Base-by-base conservation (phyloP, 345 rosid genomes). In the Pseudoturritis turrita region DNA sequence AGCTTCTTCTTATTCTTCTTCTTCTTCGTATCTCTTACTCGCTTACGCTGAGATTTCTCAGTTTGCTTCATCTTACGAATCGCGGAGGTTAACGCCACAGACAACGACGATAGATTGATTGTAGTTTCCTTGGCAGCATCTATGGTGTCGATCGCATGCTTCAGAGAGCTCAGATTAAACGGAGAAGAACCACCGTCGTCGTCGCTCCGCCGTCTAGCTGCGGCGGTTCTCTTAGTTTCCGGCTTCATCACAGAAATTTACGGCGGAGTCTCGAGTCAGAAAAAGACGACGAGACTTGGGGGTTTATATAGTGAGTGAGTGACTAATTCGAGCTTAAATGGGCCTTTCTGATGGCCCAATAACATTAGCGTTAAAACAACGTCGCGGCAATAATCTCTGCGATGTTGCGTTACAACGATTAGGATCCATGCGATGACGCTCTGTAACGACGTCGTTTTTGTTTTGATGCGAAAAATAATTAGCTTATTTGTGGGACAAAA, bases 101-200 rank as follows among this genome's bases (percentile, higher is more conserved):
- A 37, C 41, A 70, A 28, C 9, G 75, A 61, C 44, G 62, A 22
- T 4, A 41, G 45, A 4, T 62, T 13, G 13, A 52, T 21, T 15
- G 54, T 18, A 3, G 10, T 71, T 29, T 33, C 62, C 55, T 52
- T 22, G 4, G 36, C 1, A 10, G 5, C 17, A n/a, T 43, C 55
- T 15, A 62, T 3, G 28, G 46, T n/a, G 7, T 62, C 63, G 56
- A 72, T 72, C 39, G 36, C 76, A 10, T 53, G 46, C 39, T 72
- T 53, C 9, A 62, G 37, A 13, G 70, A 28, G 4, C 26, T 22
- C 3, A 62, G 21, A 8, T 63, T 62, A 56, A 72, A 72, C 70
- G 56, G 7, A 2, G 44, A 28, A 5, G 14, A 6, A 18, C 4
- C 41, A 28, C 22, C 58, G 2, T 17, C 45, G 4, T 12, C 62